A percentile compares a stretch with the other conserved stretches of the same genome.
These are phyloP conservation scores for Glycine tomentella DNA, from an alignment of 306 rosid species.

Conservation along the genomic window DNA sequence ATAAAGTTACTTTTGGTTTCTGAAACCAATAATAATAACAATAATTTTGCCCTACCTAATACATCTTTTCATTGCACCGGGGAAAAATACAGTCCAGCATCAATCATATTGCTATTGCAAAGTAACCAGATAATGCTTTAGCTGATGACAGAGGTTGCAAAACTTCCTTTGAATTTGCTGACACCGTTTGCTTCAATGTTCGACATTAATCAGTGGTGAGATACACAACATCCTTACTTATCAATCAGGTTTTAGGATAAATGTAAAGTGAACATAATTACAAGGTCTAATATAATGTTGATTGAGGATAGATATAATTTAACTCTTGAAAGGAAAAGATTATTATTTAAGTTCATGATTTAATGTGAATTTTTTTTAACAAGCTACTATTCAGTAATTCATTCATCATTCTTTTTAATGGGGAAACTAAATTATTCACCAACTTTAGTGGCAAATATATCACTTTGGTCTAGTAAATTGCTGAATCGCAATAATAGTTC, in stretches of 20 bases:
- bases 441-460: slow-evolving; percentile 48
- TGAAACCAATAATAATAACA: not conserved
- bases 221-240: not conserved
- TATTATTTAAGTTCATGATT: not conserved
- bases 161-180: slow-evolving; percentile 13
- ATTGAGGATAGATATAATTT: not conserved
- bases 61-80: slow-evolving; percentile 6
- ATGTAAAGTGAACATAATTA: not conserved
- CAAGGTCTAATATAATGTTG: not conserved
- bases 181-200: slow-evolving; percentile 25
- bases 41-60: slow-evolving; percentile 39
- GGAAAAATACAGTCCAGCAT: slow-evolving; percentile 37
- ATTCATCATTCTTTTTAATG: slow-evolving; percentile 8
- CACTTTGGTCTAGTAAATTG: slow-evolving; percentile 56
- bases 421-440: not conserved
- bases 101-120: slow-evolving; percentile 32
- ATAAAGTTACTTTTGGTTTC: slow-evolving; percentile 23
- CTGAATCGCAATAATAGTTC: slow-evolving; percentile 69
- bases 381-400: not conserved
- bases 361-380: not conserved
- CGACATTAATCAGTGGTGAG: not conserved
- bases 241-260: not conserved
- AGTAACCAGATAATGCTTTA: slow-evolving; percentile 17
- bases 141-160: slow-evolving; percentile 28
- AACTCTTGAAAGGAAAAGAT: not conserved